Conservation (phyloP, 192 early-diverging fungal species). For the Neocallimastix lanati region DNA sequence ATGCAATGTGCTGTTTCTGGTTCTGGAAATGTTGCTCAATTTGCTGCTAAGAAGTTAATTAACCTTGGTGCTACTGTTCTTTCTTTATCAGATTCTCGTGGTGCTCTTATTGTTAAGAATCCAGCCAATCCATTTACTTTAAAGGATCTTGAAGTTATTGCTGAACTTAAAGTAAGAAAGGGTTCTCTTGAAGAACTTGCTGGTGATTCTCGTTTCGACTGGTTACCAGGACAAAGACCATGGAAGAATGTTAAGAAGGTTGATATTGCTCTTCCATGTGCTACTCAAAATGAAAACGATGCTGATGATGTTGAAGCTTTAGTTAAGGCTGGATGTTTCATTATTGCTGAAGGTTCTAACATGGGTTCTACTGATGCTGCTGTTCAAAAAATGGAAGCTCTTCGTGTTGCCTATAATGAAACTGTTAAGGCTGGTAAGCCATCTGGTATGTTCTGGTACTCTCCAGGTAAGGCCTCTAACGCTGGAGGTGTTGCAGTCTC, state of each 20-base stretch:
- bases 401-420: conserved; percentile 19
- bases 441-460: conserved; percentile 9
- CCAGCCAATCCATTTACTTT: conserved; percentile 14
- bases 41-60: conserved; percentile 28
- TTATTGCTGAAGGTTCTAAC: conserved; percentile 33
- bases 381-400: conserved; percentile 5
- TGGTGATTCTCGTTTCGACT: conserved; percentile 15
- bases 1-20: conserved; percentile 28
- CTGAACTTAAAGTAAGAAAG: conserved; percentile 30
- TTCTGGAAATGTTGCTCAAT: conserved; percentile 33
- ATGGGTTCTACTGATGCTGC: conserved; percentile 33
- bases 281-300: conserved; percentile 35
- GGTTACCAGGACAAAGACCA: conserved; percentile 24
- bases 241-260: conserved; percentile 18
- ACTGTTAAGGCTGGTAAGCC: conserved; percentile 4
- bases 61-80: conserved; percentile 27
- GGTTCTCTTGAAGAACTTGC: conserved; percentile 28
- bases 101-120: conserved; percentile 22
- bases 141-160: conserved; percentile 23
- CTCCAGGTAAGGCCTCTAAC: conserved; percentile 34
- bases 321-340: conserved; percentile 22
- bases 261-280: conserved; percentile 31
- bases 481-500: conserved; percentile 32
- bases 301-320: conserved; percentile 27
- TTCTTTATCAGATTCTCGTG: conserved; percentile 31